A percentile compares a stretch with the other conserved stretches of the same genome.
Conservation (phyloP, 2,329 filamentous ascomycete genomes). For the Microascus cirrosus region DNA sequence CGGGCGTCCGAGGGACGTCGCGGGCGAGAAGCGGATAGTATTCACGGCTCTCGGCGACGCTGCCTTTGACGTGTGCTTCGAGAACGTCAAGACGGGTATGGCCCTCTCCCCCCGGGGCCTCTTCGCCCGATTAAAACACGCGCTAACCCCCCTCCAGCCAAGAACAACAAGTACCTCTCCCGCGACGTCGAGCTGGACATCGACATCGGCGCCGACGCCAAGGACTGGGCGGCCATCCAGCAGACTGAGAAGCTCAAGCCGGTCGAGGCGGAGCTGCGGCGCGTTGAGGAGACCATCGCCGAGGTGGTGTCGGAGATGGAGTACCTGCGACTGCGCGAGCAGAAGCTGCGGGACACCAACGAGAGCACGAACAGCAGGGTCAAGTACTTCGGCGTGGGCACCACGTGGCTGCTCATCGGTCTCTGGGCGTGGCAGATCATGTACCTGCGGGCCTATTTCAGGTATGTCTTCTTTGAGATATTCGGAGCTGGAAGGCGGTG, state of each 20-base stretch:
- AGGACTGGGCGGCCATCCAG: conserved; percentile 96
- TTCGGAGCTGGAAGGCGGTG: not conserved
- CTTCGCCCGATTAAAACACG: not conserved
- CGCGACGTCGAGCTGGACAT: conserved; percentile 85
- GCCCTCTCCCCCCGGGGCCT: conserved; percentile 11
- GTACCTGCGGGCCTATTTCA: conserved; percentile 95
- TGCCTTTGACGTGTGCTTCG: conserved; percentile 93
- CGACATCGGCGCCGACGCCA: conserved; percentile 92
- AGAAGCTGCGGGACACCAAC: conserved; percentile 95
- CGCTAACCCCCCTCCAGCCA: conserved; percentile 2
- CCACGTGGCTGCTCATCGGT: conserved; percentile 80
- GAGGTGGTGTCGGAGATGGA: conserved; percentile 95
- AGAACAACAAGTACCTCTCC: conserved; percentile 33
- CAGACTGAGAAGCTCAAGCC: conserved; percentile 96
- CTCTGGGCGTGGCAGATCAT: conserved; percentile 96
- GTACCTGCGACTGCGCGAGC: conserved; percentile 79
- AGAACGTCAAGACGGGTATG: conserved; percentile 68
- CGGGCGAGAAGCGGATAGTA: conserved; percentile 82
- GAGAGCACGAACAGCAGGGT: conserved; percentile 98
- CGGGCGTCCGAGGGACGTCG: conserved; percentile 79
- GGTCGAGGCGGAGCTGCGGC: conserved; percentile 84
- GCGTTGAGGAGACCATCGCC: conserved; percentile 79
- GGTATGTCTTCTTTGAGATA: conserved; percentile 28
- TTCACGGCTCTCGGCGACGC: conserved; percentile 90
- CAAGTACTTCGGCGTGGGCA: conserved; percentile 95